These are phyloP conservation scores for Pleurotus djamor DNA, from an alignment of 768 basidiomycete species.

Conservation along the genomic window DNA sequence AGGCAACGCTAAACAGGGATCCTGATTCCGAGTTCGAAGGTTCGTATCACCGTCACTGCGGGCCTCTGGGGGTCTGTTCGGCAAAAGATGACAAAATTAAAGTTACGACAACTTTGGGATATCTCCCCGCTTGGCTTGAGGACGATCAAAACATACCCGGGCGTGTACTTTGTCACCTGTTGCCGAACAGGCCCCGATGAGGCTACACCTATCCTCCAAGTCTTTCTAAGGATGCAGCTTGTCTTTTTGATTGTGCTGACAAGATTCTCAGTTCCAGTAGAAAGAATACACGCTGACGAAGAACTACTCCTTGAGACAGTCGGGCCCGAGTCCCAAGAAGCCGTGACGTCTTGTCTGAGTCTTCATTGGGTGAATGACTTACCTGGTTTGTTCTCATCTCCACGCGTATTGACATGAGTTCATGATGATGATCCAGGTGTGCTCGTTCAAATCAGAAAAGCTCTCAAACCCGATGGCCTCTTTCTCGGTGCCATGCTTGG, in stretches of 20 bases:
- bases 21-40: conserved; percentile 80
- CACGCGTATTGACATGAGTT: neutral
- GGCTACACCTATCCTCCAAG: no score
- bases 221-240: no score
- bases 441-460: conserved; percentile 83
- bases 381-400: conserved; percentile 56
- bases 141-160: no score
- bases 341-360: conserved; percentile 86
- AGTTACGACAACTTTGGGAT: no score
- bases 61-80: no score
- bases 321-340: conserved; percentile 79
- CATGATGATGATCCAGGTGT: conserved; percentile 46
- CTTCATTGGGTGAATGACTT: conserved; percentile 99
- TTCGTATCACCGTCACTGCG: no score
- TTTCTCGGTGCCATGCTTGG: conserved; percentile 95
- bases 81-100: no score
- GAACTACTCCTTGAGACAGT: conserved; percentile 71
- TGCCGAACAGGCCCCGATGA: no score
- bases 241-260: conserved; percentile 3
- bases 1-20: conserved; percentile 71
- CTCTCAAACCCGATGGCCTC: conserved; percentile 86
- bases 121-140: no score
- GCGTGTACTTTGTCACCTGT: no score
- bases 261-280: conserved; percentile 47
- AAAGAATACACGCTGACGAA: conserved; percentile 81